phyloP scores from a whole-genome alignment of 2,329 filamentous ascomycete genomes.

The Neospermospora avenae region DNA sequence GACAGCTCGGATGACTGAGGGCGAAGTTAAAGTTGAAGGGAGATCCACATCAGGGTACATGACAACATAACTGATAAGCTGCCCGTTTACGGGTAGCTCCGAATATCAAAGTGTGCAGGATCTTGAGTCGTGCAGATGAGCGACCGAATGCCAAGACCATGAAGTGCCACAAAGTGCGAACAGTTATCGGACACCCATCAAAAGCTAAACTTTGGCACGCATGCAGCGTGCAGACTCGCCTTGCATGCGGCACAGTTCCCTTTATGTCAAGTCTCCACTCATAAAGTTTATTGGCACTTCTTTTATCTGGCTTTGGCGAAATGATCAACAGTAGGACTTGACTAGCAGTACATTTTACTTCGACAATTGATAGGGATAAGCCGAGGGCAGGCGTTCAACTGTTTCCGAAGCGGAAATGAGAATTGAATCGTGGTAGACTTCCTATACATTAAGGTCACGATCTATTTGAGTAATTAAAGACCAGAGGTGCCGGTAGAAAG shows the following conservation, averaged over 20 bases:
- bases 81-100: too few relatives aligned
- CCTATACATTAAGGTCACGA: neutral
- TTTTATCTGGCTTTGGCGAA: neutral
- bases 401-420: neutral
- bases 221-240: neutral
- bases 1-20: too few relatives aligned
- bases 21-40: too few relatives aligned
- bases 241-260: too few relatives aligned
- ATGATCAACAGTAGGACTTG: neutral
- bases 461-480: neutral
- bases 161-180: too few relatives aligned
- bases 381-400: neutral
- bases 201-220: neutral
- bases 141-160: too few relatives aligned
- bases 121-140: too few relatives aligned
- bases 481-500: neutral
- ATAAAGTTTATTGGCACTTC: neutral
- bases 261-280: neutral
- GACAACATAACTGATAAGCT: too few relatives aligned
- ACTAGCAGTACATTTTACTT: neutral
- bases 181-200: neutral
- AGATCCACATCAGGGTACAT: too few relatives aligned
- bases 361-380: neutral
- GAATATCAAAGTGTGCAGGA: too few relatives aligned
- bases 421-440: neutral